A percentile compares a stretch with the other conserved stretches of the same genome.
Evolutionary conservation across 2,329 filamentous ascomycete species (phyloP).

Genomic region (Neocucurbitaria cava): DNA sequence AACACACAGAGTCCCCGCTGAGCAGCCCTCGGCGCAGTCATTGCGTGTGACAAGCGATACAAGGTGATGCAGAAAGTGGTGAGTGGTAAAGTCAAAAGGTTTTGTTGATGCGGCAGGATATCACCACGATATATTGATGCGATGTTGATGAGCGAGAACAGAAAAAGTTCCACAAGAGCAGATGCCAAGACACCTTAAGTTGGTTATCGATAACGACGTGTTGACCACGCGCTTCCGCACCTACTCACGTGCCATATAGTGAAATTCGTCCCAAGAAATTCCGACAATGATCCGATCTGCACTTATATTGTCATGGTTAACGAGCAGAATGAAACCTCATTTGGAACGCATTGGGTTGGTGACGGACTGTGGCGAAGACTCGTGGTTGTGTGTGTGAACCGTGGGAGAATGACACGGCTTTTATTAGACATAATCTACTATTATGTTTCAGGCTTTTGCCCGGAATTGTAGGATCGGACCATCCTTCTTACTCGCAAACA

Average conservation of each 20-base stretch:
- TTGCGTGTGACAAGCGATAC: neutral
- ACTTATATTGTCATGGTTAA: too few species aligned
- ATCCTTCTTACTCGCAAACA: slow-evolving; percentile 76
- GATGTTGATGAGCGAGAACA: neutral
- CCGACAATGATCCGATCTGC: too few species aligned
- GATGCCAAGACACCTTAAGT: neutral
- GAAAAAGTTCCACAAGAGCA: neutral
- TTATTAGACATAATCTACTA: neutral
- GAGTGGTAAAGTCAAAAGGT: neutral
- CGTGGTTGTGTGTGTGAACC: neutral
- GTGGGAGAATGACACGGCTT: neutral
- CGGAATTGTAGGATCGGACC: slow-evolving; percentile 70
- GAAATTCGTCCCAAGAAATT: too few species aligned
- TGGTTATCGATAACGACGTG: neutral
- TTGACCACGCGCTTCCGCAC: neutral
- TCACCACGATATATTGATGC: neutral
- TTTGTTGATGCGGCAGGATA: neutral
- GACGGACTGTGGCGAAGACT: too few species aligned
- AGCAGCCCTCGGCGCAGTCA: slow-evolving; percentile 23
- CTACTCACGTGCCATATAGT: too few species aligned
- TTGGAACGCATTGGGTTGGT: too few species aligned
- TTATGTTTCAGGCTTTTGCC: slow-evolving; percentile 14
- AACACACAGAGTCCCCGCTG: slow-evolving; percentile 15
- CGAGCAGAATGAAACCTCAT: too few species aligned
- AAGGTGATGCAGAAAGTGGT: neutral